Evolutionary conservation across 2,329 filamentous ascomycete species (phyloP), one percentile per base, ranked within the genome.

Genomic region (Talaromyces sp.): DNA sequence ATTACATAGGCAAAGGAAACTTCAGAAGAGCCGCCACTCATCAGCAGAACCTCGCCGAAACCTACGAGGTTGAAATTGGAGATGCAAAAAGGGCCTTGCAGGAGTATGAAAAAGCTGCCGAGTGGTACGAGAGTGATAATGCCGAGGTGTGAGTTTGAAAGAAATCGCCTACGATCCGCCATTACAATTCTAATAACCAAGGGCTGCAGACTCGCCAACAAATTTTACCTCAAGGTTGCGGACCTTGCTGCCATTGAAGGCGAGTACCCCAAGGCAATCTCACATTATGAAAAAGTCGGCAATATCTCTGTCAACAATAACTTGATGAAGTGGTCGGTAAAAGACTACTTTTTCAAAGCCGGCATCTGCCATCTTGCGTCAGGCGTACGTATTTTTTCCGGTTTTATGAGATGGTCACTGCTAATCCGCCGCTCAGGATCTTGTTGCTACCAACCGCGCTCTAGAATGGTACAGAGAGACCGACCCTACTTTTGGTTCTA

Each of bases 321-420:
- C 76, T 82, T 96, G 62, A 94, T 96, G 90, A 90, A 89, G 74
- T 96, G 91, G 86, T 91, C 87, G 55, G 92, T 98, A 66, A 98
- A 97, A 78, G 92, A 97, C 67, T 97, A 97, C 79, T 88, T 97
- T 71, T 84, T 98, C 71, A 96, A 97, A 80, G 91, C 92, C 0
- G 93, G 92, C 34, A 90, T 98, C 73, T 97, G 93, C 80, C 89
- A 96, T 74, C 83, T 98, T 42, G 87, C 86, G 60, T 83, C 84
- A n/a, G 82, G 79, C 61, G 79, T 80, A 74, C 44, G 69, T 59
- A 57, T 57, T 58, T 40, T 16, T 2, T 33, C 6, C 14, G 6
- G 16, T 5, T 4, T 31, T 28, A 12, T 54, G 3, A 36, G 23
- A 27, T 8, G 31, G 33, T 58, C 23, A 18, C 10, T 55, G 30